These are phyloP conservation scores for Solidago caesia DNA, from an alignment of 129 eudicot species.

Conservation along the genomic window DNA sequence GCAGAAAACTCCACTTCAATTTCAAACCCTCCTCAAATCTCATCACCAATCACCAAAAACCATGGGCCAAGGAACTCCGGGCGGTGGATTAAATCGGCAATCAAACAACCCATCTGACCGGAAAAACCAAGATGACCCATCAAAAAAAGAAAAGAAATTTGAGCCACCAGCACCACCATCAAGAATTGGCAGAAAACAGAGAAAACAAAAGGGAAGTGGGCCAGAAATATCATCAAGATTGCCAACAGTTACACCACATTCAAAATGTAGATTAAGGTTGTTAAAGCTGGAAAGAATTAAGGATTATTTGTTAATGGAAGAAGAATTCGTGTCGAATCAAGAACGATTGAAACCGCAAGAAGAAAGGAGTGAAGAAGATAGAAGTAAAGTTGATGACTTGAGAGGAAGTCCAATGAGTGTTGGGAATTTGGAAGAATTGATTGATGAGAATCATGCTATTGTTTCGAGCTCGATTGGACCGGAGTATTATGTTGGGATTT, in stretches of 20 bases:
- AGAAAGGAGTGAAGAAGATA: conserved; percentile 91
- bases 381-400: conserved; percentile 85
- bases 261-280: conserved; percentile 76
- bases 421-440: conserved; percentile 88
- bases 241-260: conserved; percentile 79
- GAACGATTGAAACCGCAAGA: conserved; percentile 94
- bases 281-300: conserved; percentile 77
- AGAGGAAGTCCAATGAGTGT: conserved; percentile 97
- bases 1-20: not conserved
- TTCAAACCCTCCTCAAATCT: not conserved
- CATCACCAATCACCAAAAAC: not conserved
- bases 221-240: conserved; percentile 88
- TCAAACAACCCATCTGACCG: conserved; percentile 51
- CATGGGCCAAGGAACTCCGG: conserved; percentile 95
- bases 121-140: conserved; percentile 57
- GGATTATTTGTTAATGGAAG: conserved; percentile 89
- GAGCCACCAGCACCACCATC: conserved; percentile 94
- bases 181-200: conserved; percentile 88
- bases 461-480: conserved; percentile 96
- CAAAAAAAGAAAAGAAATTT: conserved; percentile 86
- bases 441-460: conserved; percentile 97
- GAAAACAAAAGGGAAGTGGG: conserved; percentile 63
- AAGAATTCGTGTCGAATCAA: conserved; percentile 90
- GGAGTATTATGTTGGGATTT: conserved; percentile 89
- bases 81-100: conserved; percentile 84